These are phyloP conservation scores for Leccinellum rugosiceps DNA, from an alignment of 768 basidiomycete genomes.

Conservation along the genomic window DNA sequence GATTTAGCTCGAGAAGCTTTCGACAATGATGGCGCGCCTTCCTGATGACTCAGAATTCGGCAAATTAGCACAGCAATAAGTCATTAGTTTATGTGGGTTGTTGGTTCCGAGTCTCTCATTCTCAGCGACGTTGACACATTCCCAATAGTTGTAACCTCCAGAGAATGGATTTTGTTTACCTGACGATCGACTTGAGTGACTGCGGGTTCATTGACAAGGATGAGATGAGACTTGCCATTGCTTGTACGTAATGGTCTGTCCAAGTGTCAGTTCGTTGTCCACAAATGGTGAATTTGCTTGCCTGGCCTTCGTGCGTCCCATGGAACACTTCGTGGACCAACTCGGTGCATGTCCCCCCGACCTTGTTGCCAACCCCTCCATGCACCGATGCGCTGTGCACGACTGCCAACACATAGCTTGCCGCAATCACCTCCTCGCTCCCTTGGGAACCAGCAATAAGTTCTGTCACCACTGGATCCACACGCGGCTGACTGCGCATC, in stretches of 20 bases:
- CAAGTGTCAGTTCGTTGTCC: background rate
- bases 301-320: slow-evolving; percentile 61
- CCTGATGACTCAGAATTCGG: slow-evolving; percentile 27
- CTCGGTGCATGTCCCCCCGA: slow-evolving; percentile 68
- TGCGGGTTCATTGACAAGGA: slow-evolving; percentile 63
- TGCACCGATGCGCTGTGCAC: slow-evolving; percentile 53
- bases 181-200: slow-evolving; percentile 60
- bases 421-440: slow-evolving; percentile 68
- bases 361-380: slow-evolving; percentile 73
- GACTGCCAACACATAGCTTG: slow-evolving; percentile 76
- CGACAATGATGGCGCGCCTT: slow-evolving; percentile 59
- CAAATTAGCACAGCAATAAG: slow-evolving; percentile 43
- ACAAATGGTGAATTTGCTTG: accelerated
- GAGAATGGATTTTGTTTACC: slow-evolving; percentile 42
- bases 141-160: slow-evolving; percentile 36
- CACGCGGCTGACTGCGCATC: slow-evolving; percentile 87
- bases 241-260: slow-evolving; percentile 66
- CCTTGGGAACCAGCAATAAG: slow-evolving; percentile 59
- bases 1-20: slow-evolving; percentile 56
- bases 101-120: background rate
- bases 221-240: slow-evolving; percentile 59
- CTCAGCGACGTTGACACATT: background rate
- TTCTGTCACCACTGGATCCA: slow-evolving; percentile 93
- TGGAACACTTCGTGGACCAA: slow-evolving; percentile 77
- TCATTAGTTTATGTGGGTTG: slow-evolving; percentile 57